Conservation (phyloP, 805 yeast species). For the Candida manassasensis region DNA sequence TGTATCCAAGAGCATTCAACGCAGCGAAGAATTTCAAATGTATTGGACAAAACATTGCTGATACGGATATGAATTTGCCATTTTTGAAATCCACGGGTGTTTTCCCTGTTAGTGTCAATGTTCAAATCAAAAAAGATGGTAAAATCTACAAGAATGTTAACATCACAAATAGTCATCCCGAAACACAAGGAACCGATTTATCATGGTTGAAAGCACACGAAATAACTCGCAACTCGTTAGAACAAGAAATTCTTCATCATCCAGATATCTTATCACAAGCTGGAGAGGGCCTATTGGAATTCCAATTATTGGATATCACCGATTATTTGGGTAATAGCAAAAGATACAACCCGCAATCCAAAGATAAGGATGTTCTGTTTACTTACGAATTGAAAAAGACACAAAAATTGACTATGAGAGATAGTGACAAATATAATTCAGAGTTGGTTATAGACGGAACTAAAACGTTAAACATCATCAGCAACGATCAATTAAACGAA, state of each 20-base stretch:
- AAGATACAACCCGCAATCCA: constrained; percentile 34
- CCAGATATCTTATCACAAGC: constrained; percentile 18
- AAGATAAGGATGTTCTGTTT: constrained; percentile 31
- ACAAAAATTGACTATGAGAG: constrained; percentile 20
- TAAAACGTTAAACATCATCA: constrained; percentile 8
- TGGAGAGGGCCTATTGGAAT: constrained; percentile 19
- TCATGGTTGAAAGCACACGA: constrained; percentile 17
- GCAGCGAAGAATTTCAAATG: constrained; percentile 47
- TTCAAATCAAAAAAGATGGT: constrained; percentile 25
- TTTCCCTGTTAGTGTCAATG: constrained; percentile 49
- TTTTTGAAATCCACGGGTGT: constrained; percentile 64
- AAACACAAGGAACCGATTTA: constrained; percentile 25
- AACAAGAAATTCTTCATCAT: constrained; percentile 29
- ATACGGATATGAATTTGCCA: constrained; percentile 33
- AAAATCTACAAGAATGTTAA: constrained; percentile 18
- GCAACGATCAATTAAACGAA: constrained; percentile 13
- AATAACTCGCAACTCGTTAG: constrained; percentile 29
- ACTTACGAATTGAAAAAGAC: constrained; percentile 22
- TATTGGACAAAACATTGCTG: constrained; percentile 42
- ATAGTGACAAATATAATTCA: constrained; percentile 8
- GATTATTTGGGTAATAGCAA: constrained; percentile 31
- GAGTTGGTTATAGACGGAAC: constrained; percentile 8
- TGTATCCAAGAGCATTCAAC: constrained; percentile 24
- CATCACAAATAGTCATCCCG: constrained; percentile 16
- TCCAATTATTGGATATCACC: constrained; percentile 27